Evolutionary conservation across 345 rosid genomes (phyloP).

Genomic region (Eucalyptus sp.): DNA sequence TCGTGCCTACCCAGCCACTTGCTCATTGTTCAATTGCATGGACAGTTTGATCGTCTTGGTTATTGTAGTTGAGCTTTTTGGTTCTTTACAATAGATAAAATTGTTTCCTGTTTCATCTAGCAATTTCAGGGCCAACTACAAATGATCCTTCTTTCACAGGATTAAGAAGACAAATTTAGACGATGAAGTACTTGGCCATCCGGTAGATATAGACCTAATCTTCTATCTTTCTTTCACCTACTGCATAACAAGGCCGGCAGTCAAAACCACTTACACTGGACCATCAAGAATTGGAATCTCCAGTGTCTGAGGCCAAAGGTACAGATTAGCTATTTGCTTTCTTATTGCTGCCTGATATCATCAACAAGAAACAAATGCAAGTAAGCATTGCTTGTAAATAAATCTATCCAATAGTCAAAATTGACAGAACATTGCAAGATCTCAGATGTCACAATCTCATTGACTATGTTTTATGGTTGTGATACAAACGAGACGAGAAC

Average conservation of each 20-base stretch:
- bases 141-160: neutral
- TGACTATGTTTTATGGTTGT: neutral
- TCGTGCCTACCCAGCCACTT: neutral
- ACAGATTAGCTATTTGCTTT: conserved; percentile 29
- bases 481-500: neutral
- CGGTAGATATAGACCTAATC: neutral
- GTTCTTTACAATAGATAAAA: neutral
- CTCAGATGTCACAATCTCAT: neutral
- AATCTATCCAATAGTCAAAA: neutral
- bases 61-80: neutral
- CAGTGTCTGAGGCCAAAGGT: conserved; percentile 41
- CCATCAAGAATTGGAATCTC: conserved; percentile 34
- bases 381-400: neutral
- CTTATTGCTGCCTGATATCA: conserved; percentile 26
- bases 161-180: neutral
- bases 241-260: neutral
- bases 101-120: neutral
- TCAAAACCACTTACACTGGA: conserved; percentile 20
- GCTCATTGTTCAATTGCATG: neutral
- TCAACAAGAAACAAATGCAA: neutral
- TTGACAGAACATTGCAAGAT: neutral
- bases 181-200: neutral
- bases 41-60: neutral
- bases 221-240: neutral
- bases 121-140: neutral